Conservation (phyloP, 2,329 filamentous ascomycete species). For the Colletotrichum orchidophilum region DNA sequence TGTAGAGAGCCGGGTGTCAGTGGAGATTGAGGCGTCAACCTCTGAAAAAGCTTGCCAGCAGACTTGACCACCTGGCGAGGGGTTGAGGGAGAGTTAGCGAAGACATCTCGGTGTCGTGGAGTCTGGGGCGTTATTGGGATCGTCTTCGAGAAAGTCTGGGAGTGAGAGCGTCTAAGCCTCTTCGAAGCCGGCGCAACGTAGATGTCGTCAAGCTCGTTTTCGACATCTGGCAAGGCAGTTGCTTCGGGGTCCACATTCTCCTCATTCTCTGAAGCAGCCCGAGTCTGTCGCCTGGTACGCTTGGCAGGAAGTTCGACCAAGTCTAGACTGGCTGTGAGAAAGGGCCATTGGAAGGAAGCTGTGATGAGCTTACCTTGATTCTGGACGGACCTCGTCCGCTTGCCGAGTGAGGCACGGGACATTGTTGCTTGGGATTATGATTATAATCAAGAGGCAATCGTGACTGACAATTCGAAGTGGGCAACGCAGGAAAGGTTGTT, state of each 20-base stretch:
- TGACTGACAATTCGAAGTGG: neutral
- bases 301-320: constrained; percentile 51
- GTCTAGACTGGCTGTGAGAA: constrained; percentile 12
- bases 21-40: constrained; percentile 81
- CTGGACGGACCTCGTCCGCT: constrained; percentile 36
- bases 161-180: constrained; percentile 38
- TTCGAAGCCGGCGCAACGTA: constrained; percentile 40
- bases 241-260: constrained; percentile 69
- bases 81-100: constrained; percentile 77
- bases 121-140: constrained; percentile 76
- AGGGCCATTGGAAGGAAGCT: neutral
- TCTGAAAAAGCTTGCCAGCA: constrained; percentile 77
- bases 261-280: constrained; percentile 62
- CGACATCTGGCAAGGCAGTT: constrained; percentile 52
- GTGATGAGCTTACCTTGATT: constrained; percentile 35
- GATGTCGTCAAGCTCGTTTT: constrained; percentile 52
- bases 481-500: neutral
- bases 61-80: constrained; percentile 87
- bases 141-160: constrained; percentile 47
- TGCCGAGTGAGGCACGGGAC: constrained; percentile 38
- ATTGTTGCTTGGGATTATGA: constrained; percentile 23
- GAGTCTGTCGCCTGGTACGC: constrained; percentile 55
- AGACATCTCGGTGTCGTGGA: constrained; percentile 81
- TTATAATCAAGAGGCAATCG: constrained; percentile 10
- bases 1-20: constrained; percentile 73